Conservation (phyloP, 148 eudicot genomes). For the Camellia granthamiana region DNA sequence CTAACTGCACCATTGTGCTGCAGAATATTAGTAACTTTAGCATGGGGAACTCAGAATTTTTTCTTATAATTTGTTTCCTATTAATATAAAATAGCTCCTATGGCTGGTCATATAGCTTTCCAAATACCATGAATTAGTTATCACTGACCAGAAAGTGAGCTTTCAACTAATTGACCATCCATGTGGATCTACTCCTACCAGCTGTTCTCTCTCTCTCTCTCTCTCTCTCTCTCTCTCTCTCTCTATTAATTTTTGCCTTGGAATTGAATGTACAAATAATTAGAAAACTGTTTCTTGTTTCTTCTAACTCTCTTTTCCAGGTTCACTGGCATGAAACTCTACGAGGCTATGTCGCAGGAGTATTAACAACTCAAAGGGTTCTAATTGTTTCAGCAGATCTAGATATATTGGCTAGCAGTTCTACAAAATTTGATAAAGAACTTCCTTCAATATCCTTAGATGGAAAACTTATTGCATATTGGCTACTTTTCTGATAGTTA, state of each 20-base stretch:
- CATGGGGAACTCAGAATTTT: background rate
- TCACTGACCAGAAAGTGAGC: background rate
- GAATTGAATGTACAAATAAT: background rate
- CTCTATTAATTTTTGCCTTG: background rate
- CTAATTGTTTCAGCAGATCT: conserved; percentile 88
- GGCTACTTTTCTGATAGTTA: conserved; percentile 7
- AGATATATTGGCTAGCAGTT: conserved; percentile 79
- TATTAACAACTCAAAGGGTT: conserved; percentile 85
- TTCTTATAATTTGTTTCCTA: background rate
- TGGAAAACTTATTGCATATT: background rate
- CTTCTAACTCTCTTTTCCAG: conserved; percentile 36
- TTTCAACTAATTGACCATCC: background rate
- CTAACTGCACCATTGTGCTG: background rate
- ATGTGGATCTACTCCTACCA: conserved; percentile 11
- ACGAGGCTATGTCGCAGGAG: conserved; percentile 91
- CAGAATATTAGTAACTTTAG: background rate
- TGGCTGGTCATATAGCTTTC: background rate
- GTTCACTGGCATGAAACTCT: conserved; percentile 98
- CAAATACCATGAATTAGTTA: background rate
- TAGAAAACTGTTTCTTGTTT: background rate
- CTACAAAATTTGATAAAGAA: conserved; percentile 85
- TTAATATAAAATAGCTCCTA: background rate
- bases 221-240: background rate
- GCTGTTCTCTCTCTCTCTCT: background rate
- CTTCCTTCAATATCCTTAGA: conserved; percentile 93